phyloP scores from a whole-genome alignment of 78 protist genomes.

The Dictyostelium firmibasis region DNA sequence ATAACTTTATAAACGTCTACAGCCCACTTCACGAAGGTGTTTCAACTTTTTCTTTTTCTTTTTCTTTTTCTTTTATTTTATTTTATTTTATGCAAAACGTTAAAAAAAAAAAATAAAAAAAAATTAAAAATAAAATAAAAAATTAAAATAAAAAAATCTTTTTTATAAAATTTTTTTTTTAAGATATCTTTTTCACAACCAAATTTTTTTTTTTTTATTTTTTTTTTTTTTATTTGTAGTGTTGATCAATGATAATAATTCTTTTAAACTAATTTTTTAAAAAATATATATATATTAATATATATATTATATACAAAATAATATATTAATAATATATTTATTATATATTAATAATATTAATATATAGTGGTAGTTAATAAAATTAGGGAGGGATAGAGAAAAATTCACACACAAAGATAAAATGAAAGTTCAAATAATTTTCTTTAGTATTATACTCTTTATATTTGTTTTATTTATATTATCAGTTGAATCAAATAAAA shows the following conservation, averaged over 20 bases:
- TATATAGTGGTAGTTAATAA: neutral
- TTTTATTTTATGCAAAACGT: no score
- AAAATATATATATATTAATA: neutral
- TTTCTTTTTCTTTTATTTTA: no score
- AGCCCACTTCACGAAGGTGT: no score
- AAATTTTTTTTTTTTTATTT: no score
- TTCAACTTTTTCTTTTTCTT: no score
- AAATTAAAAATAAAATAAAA: no score
- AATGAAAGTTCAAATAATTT: neutral
- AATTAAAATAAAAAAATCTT: no score
- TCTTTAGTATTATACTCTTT: neutral
- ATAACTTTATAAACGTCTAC: no score
- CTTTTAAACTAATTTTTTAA: neutral
- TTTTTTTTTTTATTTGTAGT: neutral
- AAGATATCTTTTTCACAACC: neutral
- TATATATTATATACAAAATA: no score
- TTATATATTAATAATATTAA: neutral
- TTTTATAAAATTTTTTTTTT: no score
- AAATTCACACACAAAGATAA: neutral
- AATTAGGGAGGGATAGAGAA: neutral
- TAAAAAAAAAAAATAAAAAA: no score
- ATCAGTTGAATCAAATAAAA: neutral
- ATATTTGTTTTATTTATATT: neutral
- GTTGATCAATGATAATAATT: neutral
- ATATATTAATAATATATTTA: neutral